Percentiles rank a stretch among this genome's conserved stretches.
phyloP scores from a whole-genome alignment of 805 yeast species.

The Wickerhamomyces mucosus region DNA sequence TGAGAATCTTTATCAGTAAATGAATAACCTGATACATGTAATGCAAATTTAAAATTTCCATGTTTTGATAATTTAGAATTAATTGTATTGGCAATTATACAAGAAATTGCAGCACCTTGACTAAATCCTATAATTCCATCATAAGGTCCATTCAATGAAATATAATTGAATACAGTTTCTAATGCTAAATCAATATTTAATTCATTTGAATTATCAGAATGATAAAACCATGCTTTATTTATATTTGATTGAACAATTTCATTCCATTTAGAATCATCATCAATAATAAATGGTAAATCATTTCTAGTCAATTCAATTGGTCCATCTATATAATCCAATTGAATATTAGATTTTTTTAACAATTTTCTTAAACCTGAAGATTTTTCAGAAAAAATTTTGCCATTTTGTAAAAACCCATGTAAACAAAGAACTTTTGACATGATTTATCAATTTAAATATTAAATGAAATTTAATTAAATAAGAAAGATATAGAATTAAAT shows the following conservation, averaged over 20 bases:
- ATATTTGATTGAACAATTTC: constrained; percentile 37
- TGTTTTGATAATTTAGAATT: constrained; percentile 21
- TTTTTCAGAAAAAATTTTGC: constrained; percentile 75
- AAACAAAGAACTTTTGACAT: constrained; percentile 61
- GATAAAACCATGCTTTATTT: constrained; percentile 70
- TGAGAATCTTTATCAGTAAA: constrained; percentile 32
- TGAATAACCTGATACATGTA: constrained; percentile 64
- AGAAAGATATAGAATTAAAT: too few species aligned
- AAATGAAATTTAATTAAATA: too few species aligned
- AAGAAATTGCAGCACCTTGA: constrained; percentile 88
- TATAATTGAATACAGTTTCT: constrained; percentile 35
- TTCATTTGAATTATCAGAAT: constrained; percentile 36
- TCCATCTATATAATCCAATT: constrained; percentile 70
- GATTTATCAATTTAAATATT: too few species aligned
- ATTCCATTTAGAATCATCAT: constrained; percentile 36
- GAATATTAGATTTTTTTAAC: constrained; percentile 53
- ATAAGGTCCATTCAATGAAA: constrained; percentile 67
- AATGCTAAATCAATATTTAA: constrained; percentile 44
- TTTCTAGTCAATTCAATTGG: constrained; percentile 57
- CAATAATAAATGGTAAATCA: constrained; percentile 67
- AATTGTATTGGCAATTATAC: constrained; percentile 54
- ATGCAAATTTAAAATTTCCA: constrained; percentile 50
- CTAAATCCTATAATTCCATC: constrained; percentile 87
- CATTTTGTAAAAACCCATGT: constrained; percentile 87
- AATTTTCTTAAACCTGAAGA: constrained; percentile 83